Evolutionary conservation across 2,329 filamentous ascomycete genomes (phyloP).

Genomic region (Sclerotinia subarctica): DNA sequence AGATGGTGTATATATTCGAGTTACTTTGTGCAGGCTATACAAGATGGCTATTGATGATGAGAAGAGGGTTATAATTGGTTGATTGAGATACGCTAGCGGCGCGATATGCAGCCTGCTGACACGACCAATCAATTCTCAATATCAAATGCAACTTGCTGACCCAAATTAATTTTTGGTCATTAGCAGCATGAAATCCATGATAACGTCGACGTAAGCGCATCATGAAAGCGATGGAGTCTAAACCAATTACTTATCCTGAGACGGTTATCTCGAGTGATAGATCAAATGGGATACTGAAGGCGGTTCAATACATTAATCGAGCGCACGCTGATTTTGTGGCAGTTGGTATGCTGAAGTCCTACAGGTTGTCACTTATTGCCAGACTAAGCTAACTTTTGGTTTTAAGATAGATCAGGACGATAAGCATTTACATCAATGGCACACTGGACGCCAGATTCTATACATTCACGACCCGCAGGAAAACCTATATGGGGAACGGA

Average conservation of each 20-base stretch:
- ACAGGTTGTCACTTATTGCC: neutral
- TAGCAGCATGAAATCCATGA: no score
- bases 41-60: neutral
- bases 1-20: neutral
- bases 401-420: neutral
- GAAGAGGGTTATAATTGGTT: neutral
- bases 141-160: conserved; percentile 3
- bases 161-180: neutral
- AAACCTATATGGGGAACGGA: neutral
- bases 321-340: neutral
- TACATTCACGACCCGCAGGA: neutral
- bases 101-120: conserved; percentile 1
- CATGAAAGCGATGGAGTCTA: no score
- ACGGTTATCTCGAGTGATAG: no score
- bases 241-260: no score
- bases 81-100: neutral
- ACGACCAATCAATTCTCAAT: neutral
- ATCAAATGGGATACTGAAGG: no score
- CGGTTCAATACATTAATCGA: neutral
- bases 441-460: neutral
- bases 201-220: no score
- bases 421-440: neutral
- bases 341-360: neutral
- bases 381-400: conserved; percentile 1
- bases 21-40: neutral